Percentiles rank a stretch among this genome's conserved stretches.
phyloP scores from a whole-genome alignment of 805 yeast genomes.

The Komagataella ulmi region DNA sequence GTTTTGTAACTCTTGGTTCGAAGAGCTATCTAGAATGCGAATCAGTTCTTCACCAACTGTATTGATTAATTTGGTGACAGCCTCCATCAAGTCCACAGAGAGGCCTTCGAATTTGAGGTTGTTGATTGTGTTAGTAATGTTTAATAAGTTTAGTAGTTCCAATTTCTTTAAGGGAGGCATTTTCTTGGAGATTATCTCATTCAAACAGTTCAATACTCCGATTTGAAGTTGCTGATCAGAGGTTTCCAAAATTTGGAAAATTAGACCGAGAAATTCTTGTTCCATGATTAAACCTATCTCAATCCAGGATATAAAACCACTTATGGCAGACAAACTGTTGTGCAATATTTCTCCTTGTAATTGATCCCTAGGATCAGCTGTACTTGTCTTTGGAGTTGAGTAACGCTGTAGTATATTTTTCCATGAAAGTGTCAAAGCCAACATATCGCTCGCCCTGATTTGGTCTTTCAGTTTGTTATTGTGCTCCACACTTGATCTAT shows the following conservation, averaged over 20 bases:
- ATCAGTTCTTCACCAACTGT: conserved; percentile 66
- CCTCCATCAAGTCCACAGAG: conserved; percentile 47
- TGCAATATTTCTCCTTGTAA: conserved; percentile 34
- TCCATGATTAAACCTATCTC: conserved; percentile 65
- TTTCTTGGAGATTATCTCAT: conserved; percentile 42
- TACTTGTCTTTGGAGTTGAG: conserved; percentile 11
- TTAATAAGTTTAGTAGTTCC: conserved; percentile 54
- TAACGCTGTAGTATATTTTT: conserved; percentile 33
- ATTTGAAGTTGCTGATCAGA: conserved; percentile 29
- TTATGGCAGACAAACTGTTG: conserved; percentile 52
- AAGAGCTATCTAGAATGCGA: conserved; percentile 45
- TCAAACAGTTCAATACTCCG: conserved; percentile 41
- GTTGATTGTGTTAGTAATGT: conserved; percentile 42
- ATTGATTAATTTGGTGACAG: conserved; percentile 57
- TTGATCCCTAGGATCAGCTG: conserved; percentile 6
- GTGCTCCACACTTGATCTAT: conserved; percentile 46
- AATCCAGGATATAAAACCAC: conserved; percentile 88
- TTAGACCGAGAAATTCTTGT: conserved; percentile 37
- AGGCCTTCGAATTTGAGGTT: conserved; percentile 24
- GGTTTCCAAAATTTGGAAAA: conserved; percentile 40
- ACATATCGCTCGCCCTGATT: conserved; percentile 69
- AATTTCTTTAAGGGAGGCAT: conserved; percentile 45
- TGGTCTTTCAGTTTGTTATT: conserved; percentile 69
- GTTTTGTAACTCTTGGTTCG: conserved; percentile 20
- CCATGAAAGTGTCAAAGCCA: conserved; percentile 54